A percentile compares a stretch with the other conserved stretches of the same genome.
Evolutionary conservation across 2,329 filamentous ascomycete species (phyloP).

Genomic region (Colletotrichum siamense): DNA sequence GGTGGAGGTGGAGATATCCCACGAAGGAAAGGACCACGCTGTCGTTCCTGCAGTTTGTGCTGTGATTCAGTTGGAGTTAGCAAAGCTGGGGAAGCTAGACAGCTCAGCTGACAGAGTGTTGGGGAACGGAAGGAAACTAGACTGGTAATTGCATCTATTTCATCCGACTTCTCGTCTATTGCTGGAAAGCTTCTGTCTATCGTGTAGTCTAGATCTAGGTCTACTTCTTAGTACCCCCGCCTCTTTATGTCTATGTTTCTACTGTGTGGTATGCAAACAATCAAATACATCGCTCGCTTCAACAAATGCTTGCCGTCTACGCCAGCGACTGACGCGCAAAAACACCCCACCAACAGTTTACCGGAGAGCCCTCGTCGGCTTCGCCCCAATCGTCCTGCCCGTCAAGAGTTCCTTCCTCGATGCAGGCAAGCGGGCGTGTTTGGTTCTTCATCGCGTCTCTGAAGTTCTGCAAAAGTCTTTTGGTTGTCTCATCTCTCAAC

Average conservation of each 20-base stretch:
- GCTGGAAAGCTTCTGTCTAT: not conserved
- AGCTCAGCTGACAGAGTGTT: not conserved
- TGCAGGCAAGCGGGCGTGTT: slow-evolving; percentile 49
- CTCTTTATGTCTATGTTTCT: not conserved
- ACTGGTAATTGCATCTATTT: not conserved
- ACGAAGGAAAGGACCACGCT: not conserved
- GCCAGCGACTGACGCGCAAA: slow-evolving; percentile 40
- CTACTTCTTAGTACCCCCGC: not conserved
- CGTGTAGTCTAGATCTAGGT: not conserved
- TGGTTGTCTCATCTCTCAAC: slow-evolving; percentile 71
- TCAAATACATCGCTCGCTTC: not conserved
- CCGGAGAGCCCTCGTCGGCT: slow-evolving; percentile 49
- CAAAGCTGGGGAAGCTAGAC: not conserved
- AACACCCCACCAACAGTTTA: slow-evolving; percentile 75
- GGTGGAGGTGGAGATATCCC: not conserved
- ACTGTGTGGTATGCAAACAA: not conserved
- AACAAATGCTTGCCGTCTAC: not conserved
- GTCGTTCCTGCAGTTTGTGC: not conserved
- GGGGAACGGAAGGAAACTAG: not conserved
- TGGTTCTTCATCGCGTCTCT: slow-evolving; percentile 62
- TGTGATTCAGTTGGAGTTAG: not conserved
- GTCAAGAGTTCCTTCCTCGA: slow-evolving; percentile 66
- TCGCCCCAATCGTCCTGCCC: slow-evolving; percentile 78
- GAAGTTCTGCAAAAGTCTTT: slow-evolving; percentile 67
- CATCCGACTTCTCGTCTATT: not conserved